phyloP scores from a whole-genome alignment of 1,284 basidiomycete genomes.

The Ceratorhiza oryzae-sativae region DNA sequence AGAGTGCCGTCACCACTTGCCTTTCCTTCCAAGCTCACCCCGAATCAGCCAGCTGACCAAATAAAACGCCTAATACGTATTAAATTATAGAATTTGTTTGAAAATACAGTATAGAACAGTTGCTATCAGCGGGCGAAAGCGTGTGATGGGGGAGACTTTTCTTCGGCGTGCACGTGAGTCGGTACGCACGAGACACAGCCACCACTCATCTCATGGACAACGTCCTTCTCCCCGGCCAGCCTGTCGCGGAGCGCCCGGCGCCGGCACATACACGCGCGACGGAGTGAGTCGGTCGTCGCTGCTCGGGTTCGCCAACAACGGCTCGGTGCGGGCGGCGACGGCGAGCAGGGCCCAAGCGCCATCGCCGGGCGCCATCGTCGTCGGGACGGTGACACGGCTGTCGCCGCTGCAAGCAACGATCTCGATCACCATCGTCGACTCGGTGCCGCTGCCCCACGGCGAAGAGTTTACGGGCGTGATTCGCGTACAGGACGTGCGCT shows the following conservation, averaged over 20 bases:
- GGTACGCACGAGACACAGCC: slow-evolving; percentile 15
- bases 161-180: too few relatives aligned
- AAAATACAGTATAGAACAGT: too few relatives aligned
- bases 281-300: slow-evolving; percentile 75
- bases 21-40: too few relatives aligned
- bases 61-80: too few relatives aligned
- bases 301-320: slow-evolving; percentile 59
- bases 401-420: slow-evolving; percentile 88
- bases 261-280: slow-evolving; percentile 73
- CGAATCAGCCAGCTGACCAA: too few relatives aligned
- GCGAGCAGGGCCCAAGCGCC: slow-evolving; percentile 67
- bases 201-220: slow-evolving; percentile 52
- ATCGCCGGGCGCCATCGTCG: slow-evolving; percentile 70
- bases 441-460: slow-evolving; percentile 83
- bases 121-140: too few relatives aligned
- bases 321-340: not conserved
- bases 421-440: slow-evolving; percentile 89
- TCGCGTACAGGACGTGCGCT: slow-evolving; percentile 88
- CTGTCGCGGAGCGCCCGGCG: slow-evolving; percentile 68
- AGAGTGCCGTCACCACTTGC: too few relatives aligned
- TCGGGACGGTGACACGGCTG: slow-evolving; percentile 84
- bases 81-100: too few relatives aligned
- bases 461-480: slow-evolving; percentile 96
- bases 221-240: slow-evolving; percentile 81
- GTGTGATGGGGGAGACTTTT: too few relatives aligned